Base-by-base conservation (phyloP, 1,284 basidiomycete genomes). In the Mycosarcoma mackinlayi region DNA sequence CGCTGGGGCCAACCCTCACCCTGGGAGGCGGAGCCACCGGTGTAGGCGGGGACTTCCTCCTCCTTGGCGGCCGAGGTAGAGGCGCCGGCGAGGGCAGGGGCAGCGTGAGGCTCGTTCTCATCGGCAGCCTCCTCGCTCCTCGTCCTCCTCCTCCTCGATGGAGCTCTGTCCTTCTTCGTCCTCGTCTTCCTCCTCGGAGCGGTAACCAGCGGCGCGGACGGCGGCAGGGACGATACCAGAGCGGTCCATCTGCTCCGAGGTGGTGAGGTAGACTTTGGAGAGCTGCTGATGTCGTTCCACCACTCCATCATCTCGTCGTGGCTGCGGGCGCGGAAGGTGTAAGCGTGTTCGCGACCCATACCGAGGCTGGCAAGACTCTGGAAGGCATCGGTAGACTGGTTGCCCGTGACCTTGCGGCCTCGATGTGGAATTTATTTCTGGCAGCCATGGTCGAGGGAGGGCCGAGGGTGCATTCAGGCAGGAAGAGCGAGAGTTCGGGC, bases 221-320 rank as follows among this genome's bases (percentile, higher is more conserved):
- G 94, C 94, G 23, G 93, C 93, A 39, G 91, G 91, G 18, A 98
- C 92, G 10, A 93, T 93, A 5, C 96, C 95, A 47, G 89, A 90
- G 52, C 95, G 87, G 85, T 97, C 93, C 86, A 98, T 92, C 82
- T 90, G 88, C 86, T 98, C 95, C 69, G 90, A 92, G 48, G 94
- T 93, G 54, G 97, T 93, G 56, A 98, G 88, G 84, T 98, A 98
- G 72, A 95, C 87, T 60, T 94, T 94, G 81, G 92, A 94, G 58
- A 98, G 87, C 93, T 98, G 96, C 77, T 87, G 54, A 96, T 87
- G 84, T 98, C 96, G 84, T 98, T 98, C 95, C 96, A 98, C 92
- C 96, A 97, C 85, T 98, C 95, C 93, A 98, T 94, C 92, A 98
- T 93, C 81, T 97, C 95, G 74, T 98, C 94, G 80, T 92, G 89